Base-by-base conservation (phyloP, 208 protist genomes). In the Phytomonas francai region DNA sequence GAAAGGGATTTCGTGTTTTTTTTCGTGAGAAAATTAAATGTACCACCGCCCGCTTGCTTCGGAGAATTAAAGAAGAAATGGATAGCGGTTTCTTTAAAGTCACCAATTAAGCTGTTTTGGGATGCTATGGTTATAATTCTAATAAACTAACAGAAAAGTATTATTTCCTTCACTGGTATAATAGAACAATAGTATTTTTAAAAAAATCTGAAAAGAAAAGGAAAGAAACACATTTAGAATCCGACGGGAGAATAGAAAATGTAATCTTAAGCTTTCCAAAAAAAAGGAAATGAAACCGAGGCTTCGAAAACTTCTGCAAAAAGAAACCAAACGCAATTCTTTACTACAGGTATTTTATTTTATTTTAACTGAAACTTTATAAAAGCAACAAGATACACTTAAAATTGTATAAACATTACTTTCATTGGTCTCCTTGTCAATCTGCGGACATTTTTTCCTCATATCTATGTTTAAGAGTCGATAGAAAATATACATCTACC, bases 31-130 rank as follows among this genome's bases (percentile, higher is more conserved):
- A 19, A 32, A 33, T 70, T 5, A 63, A 30, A 63, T 27, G 0
- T 7, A 25, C 8, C 8, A 54, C 33, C 33, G 8, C 33, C 5
- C 45, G 45, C 45, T 54, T 22, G 5, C 45, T 54, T 54, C 25
- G 22, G 45, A 2, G 28, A 61, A 67, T 28, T 67, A 51, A 63
- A 57, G 56, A 42, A 64, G 59, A 59, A 29, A 19, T 63, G 25
- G 25, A 63, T 54, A 31, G 27, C 58, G 61, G 51, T 33, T 25
- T 12, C 32, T 64, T 34, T n/a, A 39, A 39, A 27, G 59, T 57
- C 45, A 27, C 63, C 29, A 60, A 62, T 34, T 54, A 62, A 66
- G 42, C 33, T 65, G 14, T 36, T 54, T 45, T 58, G 32, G 11
- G 30, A 63, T 51, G 27, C 59, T 62, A 3, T 54, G 45, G 45